Conservation (phyloP, 768 basidiomycete genomes). For the Lactarius akahatsu region DNA sequence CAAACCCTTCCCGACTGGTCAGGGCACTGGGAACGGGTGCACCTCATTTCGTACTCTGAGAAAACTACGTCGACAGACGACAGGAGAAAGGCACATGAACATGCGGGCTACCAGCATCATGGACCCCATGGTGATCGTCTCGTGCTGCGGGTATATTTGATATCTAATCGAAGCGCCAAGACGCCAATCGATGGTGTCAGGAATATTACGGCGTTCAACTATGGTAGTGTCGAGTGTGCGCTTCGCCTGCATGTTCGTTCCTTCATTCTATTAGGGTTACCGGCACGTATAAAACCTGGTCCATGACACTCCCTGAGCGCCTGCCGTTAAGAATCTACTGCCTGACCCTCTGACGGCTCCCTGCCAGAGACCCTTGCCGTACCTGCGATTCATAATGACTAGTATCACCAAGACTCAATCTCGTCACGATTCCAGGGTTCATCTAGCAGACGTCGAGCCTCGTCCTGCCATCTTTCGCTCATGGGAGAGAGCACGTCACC, state of each 20-base stretch:
- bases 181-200: background rate
- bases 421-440: conserved; percentile 32
- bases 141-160: background rate
- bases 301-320: background rate
- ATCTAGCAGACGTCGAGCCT: conserved; percentile 44
- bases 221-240: background rate
- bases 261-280: background rate
- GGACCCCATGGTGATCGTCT: background rate
- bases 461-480: conserved; percentile 42
- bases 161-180: background rate
- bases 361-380: background rate
- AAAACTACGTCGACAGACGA: background rate
- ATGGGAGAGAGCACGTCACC: conserved; percentile 49
- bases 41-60: background rate
- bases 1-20: background rate
- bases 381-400: conserved; percentile 2
- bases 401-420: background rate
- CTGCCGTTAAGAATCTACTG: background rate
- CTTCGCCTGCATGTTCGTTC: background rate
- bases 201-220: background rate
- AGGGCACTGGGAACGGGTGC: background rate
- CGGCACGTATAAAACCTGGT: conserved; percentile 9
- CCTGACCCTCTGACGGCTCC: background rate
- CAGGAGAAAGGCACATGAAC: background rate
- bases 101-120: background rate